phyloP scores from a whole-genome alignment of 208 protist genomes.

The Sergeia podlipaevii region DNA sequence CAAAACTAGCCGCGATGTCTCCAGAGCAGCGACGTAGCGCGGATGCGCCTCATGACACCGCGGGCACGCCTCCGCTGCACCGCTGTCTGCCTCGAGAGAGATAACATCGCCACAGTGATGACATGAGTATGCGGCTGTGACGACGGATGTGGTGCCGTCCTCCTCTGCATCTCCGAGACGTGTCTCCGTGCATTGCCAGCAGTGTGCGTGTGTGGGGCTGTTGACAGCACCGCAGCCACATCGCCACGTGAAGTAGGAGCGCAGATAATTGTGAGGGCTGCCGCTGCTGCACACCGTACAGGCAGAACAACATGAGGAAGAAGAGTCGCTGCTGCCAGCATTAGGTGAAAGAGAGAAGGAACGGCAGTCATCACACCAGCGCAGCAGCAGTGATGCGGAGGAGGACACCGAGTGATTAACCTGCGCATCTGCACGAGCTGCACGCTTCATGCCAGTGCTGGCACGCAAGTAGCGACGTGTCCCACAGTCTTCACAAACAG shows the following conservation, averaged over 20 bases:
- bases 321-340: neutral
- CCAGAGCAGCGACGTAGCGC: conserved; percentile 21
- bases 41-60: conserved; percentile 40
- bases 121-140: conserved; percentile 3
- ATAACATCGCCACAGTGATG: neutral
- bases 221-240: conserved; percentile 69
- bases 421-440: no score
- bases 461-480: no score
- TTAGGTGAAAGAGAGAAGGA: neutral
- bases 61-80: conserved; percentile 8
- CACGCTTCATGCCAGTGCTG: no score
- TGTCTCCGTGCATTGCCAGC: conserved; percentile 43
- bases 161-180: conserved; percentile 1
- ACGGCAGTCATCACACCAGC: conserved; percentile 8
- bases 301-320: neutral
- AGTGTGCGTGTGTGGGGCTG: conserved; percentile 34
- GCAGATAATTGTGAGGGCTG: conserved; percentile 16
- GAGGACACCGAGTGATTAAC: no score
- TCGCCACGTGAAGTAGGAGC: conserved; percentile 41
- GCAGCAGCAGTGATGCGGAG: neutral
- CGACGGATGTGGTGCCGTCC: conserved; percentile 4
- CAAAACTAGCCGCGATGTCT: conserved; percentile 14
- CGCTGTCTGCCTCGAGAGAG: conserved; percentile 2
- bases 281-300: conserved; percentile 7
- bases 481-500: no score